phyloP scores from a whole-genome alignment of 1,284 basidiomycete species.

The Cerioporus squamosus region DNA sequence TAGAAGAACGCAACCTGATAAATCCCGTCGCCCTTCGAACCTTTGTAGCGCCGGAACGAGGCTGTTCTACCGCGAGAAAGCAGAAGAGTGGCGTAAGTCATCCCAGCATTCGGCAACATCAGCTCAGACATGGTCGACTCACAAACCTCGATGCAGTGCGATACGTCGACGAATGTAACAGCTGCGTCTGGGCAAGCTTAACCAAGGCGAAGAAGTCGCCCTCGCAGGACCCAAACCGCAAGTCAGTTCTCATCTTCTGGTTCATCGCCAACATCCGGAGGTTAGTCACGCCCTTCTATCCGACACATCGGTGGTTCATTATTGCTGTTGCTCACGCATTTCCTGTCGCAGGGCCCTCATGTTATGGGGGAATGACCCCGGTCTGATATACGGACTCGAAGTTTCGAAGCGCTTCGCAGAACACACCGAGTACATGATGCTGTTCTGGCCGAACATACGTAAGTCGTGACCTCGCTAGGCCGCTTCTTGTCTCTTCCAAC shows the following conservation, averaged over 20 bases:
- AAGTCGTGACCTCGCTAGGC: slow-evolving; percentile 19
- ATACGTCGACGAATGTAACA: no score
- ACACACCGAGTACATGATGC: slow-evolving; percentile 63
- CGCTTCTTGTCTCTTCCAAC: background rate
- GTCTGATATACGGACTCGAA: slow-evolving; percentile 61
- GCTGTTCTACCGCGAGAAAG: slow-evolving; percentile 62
- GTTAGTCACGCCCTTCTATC: slow-evolving; percentile 1
- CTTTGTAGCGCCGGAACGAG: slow-evolving; percentile 36
- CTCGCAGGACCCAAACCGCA: slow-evolving; percentile 35
- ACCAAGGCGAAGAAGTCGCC: background rate
- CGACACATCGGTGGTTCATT: no score
- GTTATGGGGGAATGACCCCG: slow-evolving; percentile 64
- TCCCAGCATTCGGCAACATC: background rate
- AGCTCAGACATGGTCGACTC: slow-evolving; percentile 2
- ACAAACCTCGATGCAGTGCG: no score
- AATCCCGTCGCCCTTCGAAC: background rate
- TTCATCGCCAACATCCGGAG: slow-evolving; percentile 59
- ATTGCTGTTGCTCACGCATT: slow-evolving; percentile 28
- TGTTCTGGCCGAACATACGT: slow-evolving; percentile 69
- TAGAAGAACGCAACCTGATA: no score
- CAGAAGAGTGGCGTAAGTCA: slow-evolving; percentile 72
- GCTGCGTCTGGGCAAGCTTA: slow-evolving; percentile 45
- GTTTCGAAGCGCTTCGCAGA: slow-evolving; percentile 61
- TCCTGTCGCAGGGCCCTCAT: slow-evolving; percentile 44
- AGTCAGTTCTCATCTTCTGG: slow-evolving; percentile 75